Base-by-base conservation (phyloP, 768 basidiomycete genomes). In the Hygrophorus pudorinus region DNA sequence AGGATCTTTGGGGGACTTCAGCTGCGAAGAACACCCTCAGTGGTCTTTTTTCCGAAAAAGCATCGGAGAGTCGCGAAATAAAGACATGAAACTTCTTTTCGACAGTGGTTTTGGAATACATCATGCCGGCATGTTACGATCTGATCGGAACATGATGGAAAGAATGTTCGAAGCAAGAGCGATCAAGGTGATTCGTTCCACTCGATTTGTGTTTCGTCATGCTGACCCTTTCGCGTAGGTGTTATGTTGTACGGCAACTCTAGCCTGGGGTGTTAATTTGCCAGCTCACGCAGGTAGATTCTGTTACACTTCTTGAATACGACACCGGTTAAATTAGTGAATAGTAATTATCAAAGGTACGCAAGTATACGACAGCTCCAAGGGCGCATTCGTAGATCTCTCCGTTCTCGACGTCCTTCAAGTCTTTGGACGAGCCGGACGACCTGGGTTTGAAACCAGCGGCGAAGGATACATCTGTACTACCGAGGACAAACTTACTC, bases 251-350 rank as follows among this genome's bases (percentile, higher is more conserved):
- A 99, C 96, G 2, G 90, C 96, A 4, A 99, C 96, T 2, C 72
- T 99, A 34, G 96, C 96, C 4, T 99, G 96, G 96, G 96, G 96
- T 64, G 96, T 99, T 53, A 99, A 99, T 62, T 67, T 99, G 50
- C 96, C 96, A 28, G 96, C 96, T 13, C 94, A 98, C 64, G 96
- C 96, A 45, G 90, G 87, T 87, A 49, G 50, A 50, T 44, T 44
- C 38, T 50, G 12, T 52, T 37, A n/a, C 13, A 18, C 17, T 40
- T 20, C 34, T 21, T 2, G n/a, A 21, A 1, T 4, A 31, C 20
- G 32, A n/a, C 11, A 30, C 8, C 6, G 11, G 16, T 24, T 20
- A 3, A 32, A 50, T 41, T 50, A 44, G 35, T 38, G 51, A 43
- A 28, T 31, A 88, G 93, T 96, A 43, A 65, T 96, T 51, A 97